Base-by-base conservation (phyloP, 23 red algal genomes). In the Pyropia haitanensis region DNA sequence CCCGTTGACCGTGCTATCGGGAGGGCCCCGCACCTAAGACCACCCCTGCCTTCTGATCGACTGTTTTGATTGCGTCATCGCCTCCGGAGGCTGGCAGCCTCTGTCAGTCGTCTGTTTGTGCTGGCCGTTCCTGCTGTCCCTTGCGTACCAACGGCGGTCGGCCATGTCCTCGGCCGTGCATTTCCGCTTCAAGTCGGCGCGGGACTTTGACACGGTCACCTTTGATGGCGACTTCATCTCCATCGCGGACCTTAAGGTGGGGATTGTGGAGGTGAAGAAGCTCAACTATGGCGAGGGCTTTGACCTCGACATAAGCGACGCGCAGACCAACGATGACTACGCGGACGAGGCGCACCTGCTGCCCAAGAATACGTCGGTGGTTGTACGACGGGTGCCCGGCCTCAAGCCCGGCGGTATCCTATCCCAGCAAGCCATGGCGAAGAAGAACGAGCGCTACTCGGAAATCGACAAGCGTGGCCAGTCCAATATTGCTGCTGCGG, bases 231-330 rank as follows among this genome's bases (percentile, higher is more conserved):
- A 98, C 29, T 88, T 88, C 29, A 70, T 98, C 51, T 76, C 87
- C 48, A 68, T 91, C 53, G 87, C 79, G 19, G 94, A 98, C 66
- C 70, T 98, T 15, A 98, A 98, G 63, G 75, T 98, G 56, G 82
- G 82, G n/a, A 91, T 98, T 28, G 72, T 98, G 21, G 94, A 90
- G 58, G 68, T 84, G 53, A 85, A 88, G 61, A 86, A 87, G 64
- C 75, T 98, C 66, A 84, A 90, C 64, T 91, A 80, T 67, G 94
- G 94, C 14, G 94, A 98, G 57, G 87, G 85, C 50, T 98, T 98
- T 65, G 94, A 98, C 68, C 83, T 98, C 61, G 77, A 91, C 61
- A 89, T 98, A 1, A 84, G 64, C 24, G 94, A 98, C 73, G 94
- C 85, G 48, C 76, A 83, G 18, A 98, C 79, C n/a, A 60, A 61